phyloP scores from a whole-genome alignment of 2,329 filamentous ascomycete species.

The Ceratocystis alfenasii region DNA sequence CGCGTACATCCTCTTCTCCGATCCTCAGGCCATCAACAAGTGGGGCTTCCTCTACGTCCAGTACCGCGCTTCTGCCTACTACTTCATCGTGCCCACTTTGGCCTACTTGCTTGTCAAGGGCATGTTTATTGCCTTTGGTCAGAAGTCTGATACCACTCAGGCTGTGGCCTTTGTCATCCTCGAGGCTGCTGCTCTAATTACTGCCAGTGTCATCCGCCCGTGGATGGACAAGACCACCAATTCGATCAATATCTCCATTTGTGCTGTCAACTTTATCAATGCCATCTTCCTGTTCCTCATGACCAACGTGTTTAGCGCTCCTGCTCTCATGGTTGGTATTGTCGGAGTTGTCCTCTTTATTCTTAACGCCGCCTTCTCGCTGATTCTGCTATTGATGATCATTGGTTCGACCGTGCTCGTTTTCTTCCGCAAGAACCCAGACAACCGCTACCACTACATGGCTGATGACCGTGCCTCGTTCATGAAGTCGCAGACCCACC shows the following conservation, averaged over 20 bases:
- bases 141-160: slow-evolving; percentile 58
- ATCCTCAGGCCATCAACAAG: slow-evolving; percentile 87
- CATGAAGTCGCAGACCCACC: slow-evolving; percentile 86
- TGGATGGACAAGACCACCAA: slow-evolving; percentile 99
- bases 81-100: slow-evolving; percentile 75
- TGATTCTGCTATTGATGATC: slow-evolving; percentile 73
- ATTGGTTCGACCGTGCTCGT: slow-evolving; percentile 50
- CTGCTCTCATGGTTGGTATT: slow-evolving; percentile 70
- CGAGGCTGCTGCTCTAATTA: slow-evolving; percentile 67
- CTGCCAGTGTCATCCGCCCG: slow-evolving; percentile 66
- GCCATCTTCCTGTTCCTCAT: slow-evolving; percentile 82
- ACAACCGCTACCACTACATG: slow-evolving; percentile 92
- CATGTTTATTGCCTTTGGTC: slow-evolving; percentile 75
- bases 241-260: slow-evolving; percentile 88
- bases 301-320: slow-evolving; percentile 73
- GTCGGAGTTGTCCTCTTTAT: slow-evolving; percentile 86
- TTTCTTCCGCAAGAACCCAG: slow-evolving; percentile 83
- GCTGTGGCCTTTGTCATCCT: slow-evolving; percentile 73
- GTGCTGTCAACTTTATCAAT: slow-evolving; percentile 80
- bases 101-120: slow-evolving; percentile 74
- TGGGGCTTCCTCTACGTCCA: slow-evolving; percentile 98
- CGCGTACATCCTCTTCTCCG: slow-evolving; percentile 91
- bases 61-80: slow-evolving; percentile 90
- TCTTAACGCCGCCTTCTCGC: slow-evolving; percentile 69
- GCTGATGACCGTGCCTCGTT: slow-evolving; percentile 90